Evolutionary conservation across 2,329 filamentous ascomycete genomes (phyloP).

Genomic region (Thelonectria discophora): DNA sequence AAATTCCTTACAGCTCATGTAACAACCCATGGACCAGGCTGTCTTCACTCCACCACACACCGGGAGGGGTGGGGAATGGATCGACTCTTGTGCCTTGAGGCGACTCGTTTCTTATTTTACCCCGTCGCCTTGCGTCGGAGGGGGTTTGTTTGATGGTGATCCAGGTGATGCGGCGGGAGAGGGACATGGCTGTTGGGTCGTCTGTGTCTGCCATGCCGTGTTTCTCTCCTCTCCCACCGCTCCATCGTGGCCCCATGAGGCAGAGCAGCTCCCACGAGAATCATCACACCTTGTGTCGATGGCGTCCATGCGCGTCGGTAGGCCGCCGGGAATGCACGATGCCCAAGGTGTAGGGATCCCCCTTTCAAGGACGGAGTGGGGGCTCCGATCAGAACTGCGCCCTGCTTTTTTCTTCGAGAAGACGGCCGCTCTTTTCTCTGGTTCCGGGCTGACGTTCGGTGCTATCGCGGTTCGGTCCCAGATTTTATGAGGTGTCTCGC

Average conservation of each 20-base stretch:
- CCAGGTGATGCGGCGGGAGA: conserved; percentile 3
- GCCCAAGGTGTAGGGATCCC: conserved; percentile 30
- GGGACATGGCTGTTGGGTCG: not conserved
- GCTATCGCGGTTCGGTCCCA: conserved; percentile 6
- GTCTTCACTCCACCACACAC: conserved; percentile 22
- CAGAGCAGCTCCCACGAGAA: conserved; percentile 15
- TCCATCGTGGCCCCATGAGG: conserved; percentile 13
- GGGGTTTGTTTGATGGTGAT: conserved; percentile 6
- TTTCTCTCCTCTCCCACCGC: not conserved
- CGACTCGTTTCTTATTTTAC: conserved; percentile 8
- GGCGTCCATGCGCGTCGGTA: conserved; percentile 25
- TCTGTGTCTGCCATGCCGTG: conserved; percentile 11
- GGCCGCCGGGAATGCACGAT: conserved; percentile 22
- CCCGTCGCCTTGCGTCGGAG: conserved; percentile 1
- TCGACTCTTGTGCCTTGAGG: conserved; percentile 17
- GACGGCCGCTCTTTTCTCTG: not conserved
- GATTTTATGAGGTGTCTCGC: conserved; percentile 10
- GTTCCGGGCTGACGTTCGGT: conserved; percentile 6
- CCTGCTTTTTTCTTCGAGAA: not conserved
- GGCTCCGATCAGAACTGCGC: conserved; percentile 2
- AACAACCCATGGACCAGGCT: conserved; percentile 19
- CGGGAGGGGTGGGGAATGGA: conserved; percentile 27
- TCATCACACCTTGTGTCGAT: conserved; percentile 24
- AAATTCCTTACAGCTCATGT: conserved; percentile 10
- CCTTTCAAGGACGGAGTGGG: conserved; percentile 24